A percentile compares a stretch with the other conserved stretches of the same genome.
These are phyloP conservation scores for Dichomitus squalens DNA, from an alignment of 1,284 basidiomycete genomes.

Conservation along the genomic window DNA sequence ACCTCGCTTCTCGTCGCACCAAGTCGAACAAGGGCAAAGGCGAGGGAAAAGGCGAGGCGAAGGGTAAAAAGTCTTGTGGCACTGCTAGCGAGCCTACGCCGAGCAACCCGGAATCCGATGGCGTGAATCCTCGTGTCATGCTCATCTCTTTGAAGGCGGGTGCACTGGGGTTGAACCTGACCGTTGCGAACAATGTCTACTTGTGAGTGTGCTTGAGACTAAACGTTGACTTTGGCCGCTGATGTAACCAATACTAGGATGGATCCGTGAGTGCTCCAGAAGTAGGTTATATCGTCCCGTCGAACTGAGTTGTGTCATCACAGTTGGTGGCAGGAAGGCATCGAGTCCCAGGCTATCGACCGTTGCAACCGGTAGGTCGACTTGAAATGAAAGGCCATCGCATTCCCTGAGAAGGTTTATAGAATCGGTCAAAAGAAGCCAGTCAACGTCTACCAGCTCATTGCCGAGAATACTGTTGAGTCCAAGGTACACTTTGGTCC, in stretches of 20 bases:
- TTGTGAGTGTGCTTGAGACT: constrained; percentile 52
- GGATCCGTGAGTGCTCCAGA: constrained; percentile 70
- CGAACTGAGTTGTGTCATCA: background rate
- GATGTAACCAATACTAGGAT: constrained; percentile 47
- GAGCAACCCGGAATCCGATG: constrained; percentile 18
- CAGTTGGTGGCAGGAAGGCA: constrained; percentile 63
- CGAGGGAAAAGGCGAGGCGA: constrained; percentile 43
- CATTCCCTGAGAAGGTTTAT: constrained; percentile 3
- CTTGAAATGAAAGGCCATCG: background rate
- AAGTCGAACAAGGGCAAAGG: constrained; percentile 45
- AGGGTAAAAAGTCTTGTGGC: constrained; percentile 24
- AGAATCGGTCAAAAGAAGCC: constrained; percentile 82
- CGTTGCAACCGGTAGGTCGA: constrained; percentile 60
- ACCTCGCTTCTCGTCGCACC: constrained; percentile 29
- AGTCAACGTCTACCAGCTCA: constrained; percentile 86
- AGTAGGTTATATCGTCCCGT: background rate
- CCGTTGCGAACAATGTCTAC: constrained; percentile 89
- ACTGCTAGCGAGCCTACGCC: background rate
- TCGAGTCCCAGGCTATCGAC: constrained; percentile 89
- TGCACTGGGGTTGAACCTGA: constrained; percentile 86
- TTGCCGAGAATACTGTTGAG: constrained; percentile 87
- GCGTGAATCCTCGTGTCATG: constrained; percentile 74
- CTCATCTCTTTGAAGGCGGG: constrained; percentile 85
- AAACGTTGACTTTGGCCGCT: background rate
- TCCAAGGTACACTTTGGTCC: constrained; percentile 54